Evolutionary conservation across 441 rosid species (phyloP), one percentile per base, ranked within the genome.

Genomic region (Raphanus hybrid): DNA sequence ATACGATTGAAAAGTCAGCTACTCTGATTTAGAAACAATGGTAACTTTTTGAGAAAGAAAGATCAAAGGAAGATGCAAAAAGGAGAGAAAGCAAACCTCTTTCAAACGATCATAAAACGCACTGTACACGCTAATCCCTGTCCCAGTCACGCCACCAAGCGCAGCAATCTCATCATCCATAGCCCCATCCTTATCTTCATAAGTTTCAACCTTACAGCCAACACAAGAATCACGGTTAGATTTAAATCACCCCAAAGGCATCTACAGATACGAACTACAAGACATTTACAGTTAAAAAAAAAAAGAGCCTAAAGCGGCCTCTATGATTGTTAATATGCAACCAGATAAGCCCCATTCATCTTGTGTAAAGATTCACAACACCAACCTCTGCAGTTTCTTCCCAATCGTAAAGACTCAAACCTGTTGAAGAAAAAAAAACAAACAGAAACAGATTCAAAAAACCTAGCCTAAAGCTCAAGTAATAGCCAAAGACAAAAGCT

Each of bases 81-180:
- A 61, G 32, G 41, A 61, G 4, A 37, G 20, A 54, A 26, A 45
- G 16, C 66, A 16, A 75, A 94, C 98, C 97, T 96, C 98, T 79
- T 92, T 94, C 75, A 96, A 75, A 71, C 97, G 86, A 84, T 96
- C 98, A 73, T 96, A 94, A 79, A 94, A 96, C 2, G 92, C 94
- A 76, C 92, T 90, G 58, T 86, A 94, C 43, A 90, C 94, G 69
- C 91, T 92, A 4, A 86, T 85, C 78, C 98, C 97, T 0, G 87
- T 79, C 0, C 90, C 93, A 10, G 92, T 87, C 77, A 86, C 93
- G 50, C 98, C 99, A 43, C 98, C 99, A 59, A 96, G 97, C 68
- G 94, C 98, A 3, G 93, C 94, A 75, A 92, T 90, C 85, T 96
- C 99, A 35, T 92, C 97, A 73, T 88, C 96, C 84, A 98, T 87